These are phyloP conservation scores for Fusarium scirpi DNA, from an alignment of 2,329 filamentous ascomycete genomes.

Conservation along the genomic window DNA sequence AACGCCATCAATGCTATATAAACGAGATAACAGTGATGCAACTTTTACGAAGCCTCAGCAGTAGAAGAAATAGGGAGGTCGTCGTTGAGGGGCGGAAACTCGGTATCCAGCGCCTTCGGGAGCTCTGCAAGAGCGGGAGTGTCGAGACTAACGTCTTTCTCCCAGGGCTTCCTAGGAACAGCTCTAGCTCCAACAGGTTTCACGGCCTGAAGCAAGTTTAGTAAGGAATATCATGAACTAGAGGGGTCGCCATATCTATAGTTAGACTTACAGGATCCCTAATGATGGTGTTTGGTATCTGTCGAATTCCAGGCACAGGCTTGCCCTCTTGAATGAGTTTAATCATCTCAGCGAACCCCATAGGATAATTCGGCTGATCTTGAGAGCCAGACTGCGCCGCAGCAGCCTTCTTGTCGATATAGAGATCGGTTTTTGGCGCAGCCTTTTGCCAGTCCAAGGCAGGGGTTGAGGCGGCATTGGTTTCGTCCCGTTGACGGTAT, in stretches of 20 bases:
- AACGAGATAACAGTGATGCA: background rate
- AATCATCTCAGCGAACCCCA: slow-evolving; percentile 86
- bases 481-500: slow-evolving; percentile 39
- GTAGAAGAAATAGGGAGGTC: slow-evolving; percentile 9
- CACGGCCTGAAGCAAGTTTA: slow-evolving; percentile 54
- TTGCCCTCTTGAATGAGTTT: slow-evolving; percentile 85
- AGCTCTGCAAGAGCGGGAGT: slow-evolving; percentile 33
- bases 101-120: slow-evolving; percentile 49
- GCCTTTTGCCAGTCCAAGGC: slow-evolving; percentile 61
- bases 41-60: slow-evolving; percentile 1
- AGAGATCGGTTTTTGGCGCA: slow-evolving; percentile 62
- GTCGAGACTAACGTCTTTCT: slow-evolving; percentile 62
- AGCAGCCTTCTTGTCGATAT: slow-evolving; percentile 55
- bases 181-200: slow-evolving; percentile 61
- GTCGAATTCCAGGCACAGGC: slow-evolving; percentile 86
- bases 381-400: slow-evolving; percentile 37
- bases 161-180: slow-evolving; percentile 79
- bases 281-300: slow-evolving; percentile 85
- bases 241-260: background rate
- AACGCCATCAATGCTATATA: slow-evolving; percentile 27
- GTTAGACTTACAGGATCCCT: slow-evolving; percentile 70
- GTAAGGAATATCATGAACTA: background rate
- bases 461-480: slow-evolving; percentile 23
- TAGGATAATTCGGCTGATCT: slow-evolving; percentile 78
- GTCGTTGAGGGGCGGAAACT: slow-evolving; percentile 51